phyloP scores from a whole-genome alignment of 805 yeast species.

The Candida maesae region DNA sequence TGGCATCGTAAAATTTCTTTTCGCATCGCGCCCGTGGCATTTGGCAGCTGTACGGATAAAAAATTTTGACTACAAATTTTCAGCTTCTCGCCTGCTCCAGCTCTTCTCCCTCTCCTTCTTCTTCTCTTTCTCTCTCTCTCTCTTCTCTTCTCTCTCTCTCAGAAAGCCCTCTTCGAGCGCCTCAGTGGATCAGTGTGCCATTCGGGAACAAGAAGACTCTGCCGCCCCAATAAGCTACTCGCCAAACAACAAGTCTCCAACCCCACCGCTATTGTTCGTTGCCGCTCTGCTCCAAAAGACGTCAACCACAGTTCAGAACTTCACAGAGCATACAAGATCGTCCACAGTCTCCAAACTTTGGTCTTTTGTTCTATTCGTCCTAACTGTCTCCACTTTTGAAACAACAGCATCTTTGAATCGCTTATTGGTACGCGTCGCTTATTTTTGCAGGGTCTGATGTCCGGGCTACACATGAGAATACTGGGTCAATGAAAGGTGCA shows the following conservation, averaged over 20 bases:
- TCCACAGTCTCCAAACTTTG: slow-evolving; percentile 11
- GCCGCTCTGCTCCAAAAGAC: slow-evolving; percentile 1
- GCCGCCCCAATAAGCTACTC: slow-evolving; percentile 17
- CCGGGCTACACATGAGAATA: slow-evolving; percentile 3
- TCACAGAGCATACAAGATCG: neutral
- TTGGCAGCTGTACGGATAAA: slow-evolving; percentile 1
- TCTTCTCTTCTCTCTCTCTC: slow-evolving; percentile 30
- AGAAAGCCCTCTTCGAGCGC: slow-evolving; percentile 28
- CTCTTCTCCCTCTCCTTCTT: slow-evolving; percentile 21
- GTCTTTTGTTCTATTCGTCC: neutral
- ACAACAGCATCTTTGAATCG: slow-evolving; percentile 6
- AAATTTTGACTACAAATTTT: slow-evolving; percentile 12
- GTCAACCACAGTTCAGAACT: neutral
- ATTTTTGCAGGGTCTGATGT: no score
- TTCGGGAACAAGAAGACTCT: slow-evolving; percentile 13
- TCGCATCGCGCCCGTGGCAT: slow-evolving; percentile 1
- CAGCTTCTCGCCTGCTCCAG: slow-evolving; percentile 13
- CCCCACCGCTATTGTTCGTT: slow-evolving; percentile 1
- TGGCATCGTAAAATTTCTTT: slow-evolving; percentile 4
- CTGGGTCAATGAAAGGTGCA: slow-evolving; percentile 10
- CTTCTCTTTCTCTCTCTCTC: slow-evolving; percentile 29
- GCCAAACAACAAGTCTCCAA: slow-evolving; percentile 14
- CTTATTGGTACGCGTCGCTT: slow-evolving; percentile 13
- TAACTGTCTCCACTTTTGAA: slow-evolving; percentile 1
- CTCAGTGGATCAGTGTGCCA: slow-evolving; percentile 15